Evolutionary conservation across 1,139 yeast species (phyloP), one percentile per base, ranked within the genome.

Genomic region (Yamadazyma blattariae): DNA sequence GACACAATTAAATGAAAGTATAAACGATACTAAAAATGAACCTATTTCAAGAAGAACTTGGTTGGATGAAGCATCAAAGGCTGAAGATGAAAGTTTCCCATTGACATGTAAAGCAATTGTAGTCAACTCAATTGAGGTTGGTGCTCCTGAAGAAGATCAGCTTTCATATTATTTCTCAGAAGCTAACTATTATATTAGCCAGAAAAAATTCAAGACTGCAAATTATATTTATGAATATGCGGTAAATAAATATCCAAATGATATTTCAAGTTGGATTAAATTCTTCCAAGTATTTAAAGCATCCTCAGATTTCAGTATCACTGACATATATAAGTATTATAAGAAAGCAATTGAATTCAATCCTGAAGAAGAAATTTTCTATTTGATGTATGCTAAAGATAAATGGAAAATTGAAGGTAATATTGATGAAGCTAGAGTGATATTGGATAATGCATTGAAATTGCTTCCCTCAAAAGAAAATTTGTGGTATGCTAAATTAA

Each of bases 381-480:
- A 79, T 60, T 57, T 88, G 36, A 75, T 82, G 79, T 86, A 76
- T 52, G 85, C 95, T 0, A 80, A 81, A 43, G 94, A 85, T 47
- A 64, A 71, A 39, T 78, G 88, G 80, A 59, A 61, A 18, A 36
- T 63, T 25, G 65, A 54, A 2, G 60, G 67, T 1, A 79, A 84
- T 46, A 50, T 71, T 1, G 56, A 50, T 0, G 69, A 64, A 2
- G 86, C 96, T 0, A 63, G 82, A 37, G 49, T 52, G 0, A 71
- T 86, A 2, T 58, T 88, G 6, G 51, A 60, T 4, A 56, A 65
- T 9, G 84, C 85, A 0, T 55, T 74, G 29, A 50, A 62, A 5
- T 39, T 27, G 1, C 41, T 52, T 4, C 75, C 81, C 1, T 46
- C 60, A 0, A 69, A 65, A 40, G 81, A 77, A 41, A 74, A 71